Base-by-base conservation (phyloP, 1,139 yeast species). In the Suhomyces wounanorum region DNA sequence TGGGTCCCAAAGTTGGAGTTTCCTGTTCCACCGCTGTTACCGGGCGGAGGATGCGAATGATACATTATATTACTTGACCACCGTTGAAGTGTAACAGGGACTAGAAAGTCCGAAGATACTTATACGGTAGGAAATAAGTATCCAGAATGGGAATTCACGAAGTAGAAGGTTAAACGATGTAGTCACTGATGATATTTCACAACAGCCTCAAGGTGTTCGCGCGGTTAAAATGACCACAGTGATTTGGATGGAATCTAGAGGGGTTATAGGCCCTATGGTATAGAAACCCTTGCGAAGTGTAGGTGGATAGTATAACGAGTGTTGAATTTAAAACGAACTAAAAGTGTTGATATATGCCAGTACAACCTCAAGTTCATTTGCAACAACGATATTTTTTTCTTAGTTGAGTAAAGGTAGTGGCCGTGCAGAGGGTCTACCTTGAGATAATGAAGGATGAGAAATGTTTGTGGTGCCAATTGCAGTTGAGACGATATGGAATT, bases 11-110 rank as follows among this genome's bases (percentile, higher is more conserved):
- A 40, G 47, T 16, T 25, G 33, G 42, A 18, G 43, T 7, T 28
- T n/a, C 14, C 36, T 14, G 30, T 8, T 40, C 28, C 31, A 4
- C 33, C 23, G 23, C 42, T 45, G 31, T 48, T 55, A 39, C 50
- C 53, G 47, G 51, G 53, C 35, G 49, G 51, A 30, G 59, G 56
- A 23, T 50, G 52, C 26, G 63, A 61, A 43, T 54, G 60, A 50
- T 59, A 59, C 63, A 59, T 47, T 41, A 45, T 40, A 26, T 35
- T 18, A 11, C 28, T 7, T 16, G 21, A 26, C 10, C 37, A 44
- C 37, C 16, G 35, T n/a, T 13, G 37, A 28, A 30, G 8, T 8
- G 44, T 45, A 36, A 21, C 30, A 21, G n/a, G 30, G 13, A 28
- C 14, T 38, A 21, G 39, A 10, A 42, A 33, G 37, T 8, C 37